Percentiles rank a stretch among this genome's conserved stretches.
phyloP scores from a whole-genome alignment of 768 basidiomycete species.

The Candolleomyces efflorescens region DNA sequence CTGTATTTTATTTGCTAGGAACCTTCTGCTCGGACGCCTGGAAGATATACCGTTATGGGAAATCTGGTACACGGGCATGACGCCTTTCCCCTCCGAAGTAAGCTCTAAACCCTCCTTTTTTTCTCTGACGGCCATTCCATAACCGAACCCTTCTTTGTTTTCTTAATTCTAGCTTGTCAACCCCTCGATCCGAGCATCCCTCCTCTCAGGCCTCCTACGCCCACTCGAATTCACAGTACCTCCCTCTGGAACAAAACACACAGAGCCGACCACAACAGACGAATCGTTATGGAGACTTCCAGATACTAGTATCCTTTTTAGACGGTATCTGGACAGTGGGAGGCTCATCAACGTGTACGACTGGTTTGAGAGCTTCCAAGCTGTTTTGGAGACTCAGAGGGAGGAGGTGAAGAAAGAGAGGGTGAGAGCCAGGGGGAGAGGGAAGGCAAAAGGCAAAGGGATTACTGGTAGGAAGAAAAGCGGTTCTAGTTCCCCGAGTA shows the following conservation, averaged over 20 bases:
- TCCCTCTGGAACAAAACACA: neutral
- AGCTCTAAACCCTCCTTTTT: neutral
- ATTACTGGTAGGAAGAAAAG: neutral
- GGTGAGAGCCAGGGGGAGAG: slow-evolving; percentile 10
- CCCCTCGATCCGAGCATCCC: slow-evolving; percentile 59
- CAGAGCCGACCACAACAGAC: neutral
- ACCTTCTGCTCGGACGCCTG: slow-evolving; percentile 31
- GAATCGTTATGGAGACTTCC: slow-evolving; percentile 50
- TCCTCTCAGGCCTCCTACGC: slow-evolving; percentile 57
- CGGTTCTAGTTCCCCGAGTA: neutral
- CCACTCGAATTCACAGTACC: slow-evolving; percentile 45
- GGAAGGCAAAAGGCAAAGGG: slow-evolving; percentile 2
- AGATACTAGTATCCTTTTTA: slow-evolving; percentile 74
- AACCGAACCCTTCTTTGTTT: neutral
- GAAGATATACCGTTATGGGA: slow-evolving; percentile 59
- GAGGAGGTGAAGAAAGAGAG: slow-evolving; percentile 12
- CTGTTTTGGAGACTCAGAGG: slow-evolving; percentile 61
- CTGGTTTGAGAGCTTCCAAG: slow-evolving; percentile 78
- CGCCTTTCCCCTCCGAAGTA: slow-evolving; percentile 68
- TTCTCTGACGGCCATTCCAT: neutral
- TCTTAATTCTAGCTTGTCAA: slow-evolving; percentile 51
- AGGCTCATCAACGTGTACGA: slow-evolving; percentile 85
- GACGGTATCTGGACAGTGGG: slow-evolving; percentile 73
- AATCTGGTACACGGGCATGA: slow-evolving; percentile 66
- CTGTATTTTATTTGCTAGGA: neutral